A percentile compares a stretch with the other conserved stretches of the same genome.
phyloP scores from a whole-genome alignment of 2,329 filamentous ascomycete genomes.

The Ambrosiella beaveri region DNA sequence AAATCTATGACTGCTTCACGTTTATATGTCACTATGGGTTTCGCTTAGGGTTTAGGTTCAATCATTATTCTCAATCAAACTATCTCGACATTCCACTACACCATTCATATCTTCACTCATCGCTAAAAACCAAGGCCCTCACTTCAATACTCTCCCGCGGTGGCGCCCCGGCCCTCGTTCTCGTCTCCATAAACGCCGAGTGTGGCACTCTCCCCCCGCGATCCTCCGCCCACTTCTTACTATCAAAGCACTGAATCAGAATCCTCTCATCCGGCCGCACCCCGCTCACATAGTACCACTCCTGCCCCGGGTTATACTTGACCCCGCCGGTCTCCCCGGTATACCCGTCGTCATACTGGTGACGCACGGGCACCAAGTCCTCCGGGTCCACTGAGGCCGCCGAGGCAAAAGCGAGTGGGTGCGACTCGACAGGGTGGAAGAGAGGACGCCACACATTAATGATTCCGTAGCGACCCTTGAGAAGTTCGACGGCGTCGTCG shows the following conservation, averaged over 20 bases:
- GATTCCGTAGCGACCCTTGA: constrained; percentile 57
- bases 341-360: constrained; percentile 48
- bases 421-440: constrained; percentile 44
- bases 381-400: constrained; percentile 40
- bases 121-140: constrained; percentile 64
- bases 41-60: background rate
- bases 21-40: too few relatives aligned
- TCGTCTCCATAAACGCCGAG: constrained; percentile 62
- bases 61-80: background rate
- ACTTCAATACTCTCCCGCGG: constrained; percentile 81
- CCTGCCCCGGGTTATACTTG: constrained; percentile 39
- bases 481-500: constrained; percentile 41
- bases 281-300: constrained; percentile 67
- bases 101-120: background rate
- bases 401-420: constrained; percentile 52
- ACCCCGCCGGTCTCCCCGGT: constrained; percentile 61
- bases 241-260: constrained; percentile 65
- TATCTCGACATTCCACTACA: background rate
- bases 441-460: constrained; percentile 73
- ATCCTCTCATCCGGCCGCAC: constrained; percentile 59
- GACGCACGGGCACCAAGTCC: constrained; percentile 56
- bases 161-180: constrained; percentile 50
- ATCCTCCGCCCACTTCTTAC: constrained; percentile 35
- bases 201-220: constrained; percentile 46
- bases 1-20: too few relatives aligned